A percentile compares a stretch with the other conserved stretches of the same genome.
These are phyloP conservation scores for Cladosporium cucumerinum DNA, from an alignment of 2,329 filamentous ascomycete species.

Conservation along the genomic window DNA sequence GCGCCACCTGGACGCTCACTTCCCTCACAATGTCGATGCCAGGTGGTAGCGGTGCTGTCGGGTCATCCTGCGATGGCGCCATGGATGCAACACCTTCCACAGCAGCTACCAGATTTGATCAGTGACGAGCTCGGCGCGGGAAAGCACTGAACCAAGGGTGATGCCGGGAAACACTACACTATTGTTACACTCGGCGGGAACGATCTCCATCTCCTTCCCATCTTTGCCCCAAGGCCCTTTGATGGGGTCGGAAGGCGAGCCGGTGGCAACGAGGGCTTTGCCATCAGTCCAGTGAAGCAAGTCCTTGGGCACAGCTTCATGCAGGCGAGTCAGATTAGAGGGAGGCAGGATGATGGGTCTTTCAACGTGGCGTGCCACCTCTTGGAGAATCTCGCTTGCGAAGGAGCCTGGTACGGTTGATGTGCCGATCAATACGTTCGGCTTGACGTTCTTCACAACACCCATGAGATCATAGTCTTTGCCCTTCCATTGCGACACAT, in stretches of 20 bases:
- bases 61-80: constrained; percentile 66
- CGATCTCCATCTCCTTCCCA: constrained; percentile 40
- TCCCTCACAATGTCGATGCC: constrained; percentile 71
- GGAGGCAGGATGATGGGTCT: constrained; percentile 85
- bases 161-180: constrained; percentile 82
- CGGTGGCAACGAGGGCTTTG: constrained; percentile 74
- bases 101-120: constrained; percentile 78
- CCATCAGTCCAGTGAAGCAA: constrained; percentile 75
- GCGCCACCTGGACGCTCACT: constrained; percentile 76
- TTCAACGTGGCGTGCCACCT: constrained; percentile 70
- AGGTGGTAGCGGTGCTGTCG: constrained; percentile 67
- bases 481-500: constrained; percentile 60
- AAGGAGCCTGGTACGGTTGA: constrained; percentile 76
- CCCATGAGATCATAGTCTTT: constrained; percentile 58
- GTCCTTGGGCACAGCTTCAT: constrained; percentile 78
- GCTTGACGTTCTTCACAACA: constrained; percentile 67
- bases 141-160: constrained; percentile 73
- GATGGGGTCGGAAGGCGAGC: constrained; percentile 76
- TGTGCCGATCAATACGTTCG: constrained; percentile 79
- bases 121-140: constrained; percentile 64
- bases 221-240: constrained; percentile 51
- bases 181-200: constrained; percentile 80
- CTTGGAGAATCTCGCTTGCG: constrained; percentile 67
- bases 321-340: constrained; percentile 78
- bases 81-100: constrained; percentile 68